A percentile compares a stretch with the other conserved stretches of the same genome.
phyloP scores from a whole-genome alignment of 2,329 filamentous ascomycete genomes.

The Epichloe hybrida region DNA sequence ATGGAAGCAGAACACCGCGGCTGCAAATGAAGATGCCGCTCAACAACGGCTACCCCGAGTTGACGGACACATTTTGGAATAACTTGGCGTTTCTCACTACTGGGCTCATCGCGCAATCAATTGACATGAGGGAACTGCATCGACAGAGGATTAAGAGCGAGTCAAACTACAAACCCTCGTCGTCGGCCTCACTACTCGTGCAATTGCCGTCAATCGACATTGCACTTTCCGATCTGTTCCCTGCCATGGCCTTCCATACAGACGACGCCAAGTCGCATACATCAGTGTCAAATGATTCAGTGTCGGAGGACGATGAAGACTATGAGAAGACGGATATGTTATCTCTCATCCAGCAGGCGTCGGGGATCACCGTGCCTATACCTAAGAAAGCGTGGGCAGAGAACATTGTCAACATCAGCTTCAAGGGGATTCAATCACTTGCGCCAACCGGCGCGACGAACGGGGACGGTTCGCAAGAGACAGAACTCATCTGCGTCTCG shows the following conservation, averaged over 20 bases:
- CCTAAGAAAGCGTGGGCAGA: slow-evolving; percentile 39
- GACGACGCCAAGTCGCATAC: slow-evolving; percentile 8
- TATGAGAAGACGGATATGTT: slow-evolving; percentile 10
- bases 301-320: slow-evolving; percentile 2
- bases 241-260: slow-evolving; percentile 18
- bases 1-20: slow-evolving; percentile 13
- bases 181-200: slow-evolving; percentile 28
- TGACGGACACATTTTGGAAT: slow-evolving; percentile 37
- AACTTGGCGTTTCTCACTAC: slow-evolving; percentile 36
- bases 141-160: slow-evolving; percentile 28
- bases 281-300: neutral
- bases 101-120: slow-evolving; percentile 36
- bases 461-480: slow-evolving; percentile 5
- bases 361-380: slow-evolving; percentile 7
- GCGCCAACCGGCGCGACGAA: slow-evolving; percentile 4
- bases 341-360: slow-evolving; percentile 11
- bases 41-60: slow-evolving; percentile 27
- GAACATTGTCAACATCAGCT: slow-evolving; percentile 45
- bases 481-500: slow-evolving; percentile 25
- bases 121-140: slow-evolving; percentile 35
- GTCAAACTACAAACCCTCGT: slow-evolving; percentile 20
- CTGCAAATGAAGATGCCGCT: slow-evolving; percentile 30
- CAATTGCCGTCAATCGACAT: slow-evolving; percentile 35
- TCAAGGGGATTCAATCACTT: slow-evolving; percentile 29
- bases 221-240: slow-evolving; percentile 33